These are phyloP conservation scores for Neophaeococcomyces mojaviensis DNA, from an alignment of 2,329 filamentous ascomycete species.

Conservation along the genomic window DNA sequence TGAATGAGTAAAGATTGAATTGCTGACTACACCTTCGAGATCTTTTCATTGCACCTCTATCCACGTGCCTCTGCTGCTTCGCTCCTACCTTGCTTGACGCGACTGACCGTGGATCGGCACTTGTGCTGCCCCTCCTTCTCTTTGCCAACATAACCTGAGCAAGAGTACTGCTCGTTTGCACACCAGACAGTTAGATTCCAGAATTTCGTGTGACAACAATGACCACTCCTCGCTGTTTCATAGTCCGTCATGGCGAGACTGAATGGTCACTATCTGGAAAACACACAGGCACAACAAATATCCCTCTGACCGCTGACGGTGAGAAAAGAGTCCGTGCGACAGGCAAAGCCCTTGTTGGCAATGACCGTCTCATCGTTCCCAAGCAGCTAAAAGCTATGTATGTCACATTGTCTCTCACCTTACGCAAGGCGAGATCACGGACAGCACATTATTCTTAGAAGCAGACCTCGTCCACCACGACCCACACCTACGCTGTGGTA, in stretches of 20 bases:
- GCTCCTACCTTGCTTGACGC: not conserved
- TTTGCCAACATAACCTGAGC: not conserved
- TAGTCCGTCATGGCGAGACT: constrained; percentile 86
- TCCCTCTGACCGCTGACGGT: constrained; percentile 74
- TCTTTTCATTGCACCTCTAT: not conserved
- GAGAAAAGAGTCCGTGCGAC: constrained; percentile 70
- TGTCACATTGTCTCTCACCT: constrained; percentile 30
- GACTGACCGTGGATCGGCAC: not conserved
- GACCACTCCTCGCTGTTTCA: constrained; percentile 64
- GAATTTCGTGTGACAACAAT: constrained; percentile 21
- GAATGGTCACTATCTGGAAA: constrained; percentile 85
- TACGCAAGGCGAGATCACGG: not conserved
- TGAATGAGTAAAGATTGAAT: constrained; percentile 5
- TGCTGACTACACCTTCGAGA: constrained; percentile 1
- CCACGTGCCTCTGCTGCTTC: not conserved
- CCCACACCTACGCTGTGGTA: constrained; percentile 33
- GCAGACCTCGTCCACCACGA: not conserved
- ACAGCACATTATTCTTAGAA: not conserved
- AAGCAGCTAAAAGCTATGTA: constrained; percentile 76
- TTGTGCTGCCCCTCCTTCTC: not conserved
- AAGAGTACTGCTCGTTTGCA: not conserved
- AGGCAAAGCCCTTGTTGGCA: constrained; percentile 73
- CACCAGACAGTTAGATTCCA: not conserved
- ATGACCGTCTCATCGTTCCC: constrained; percentile 77
- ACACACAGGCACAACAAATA: constrained; percentile 80